Conservation (phyloP, 192 early-diverging fungal species). For the Backusella morwellensis region DNA sequence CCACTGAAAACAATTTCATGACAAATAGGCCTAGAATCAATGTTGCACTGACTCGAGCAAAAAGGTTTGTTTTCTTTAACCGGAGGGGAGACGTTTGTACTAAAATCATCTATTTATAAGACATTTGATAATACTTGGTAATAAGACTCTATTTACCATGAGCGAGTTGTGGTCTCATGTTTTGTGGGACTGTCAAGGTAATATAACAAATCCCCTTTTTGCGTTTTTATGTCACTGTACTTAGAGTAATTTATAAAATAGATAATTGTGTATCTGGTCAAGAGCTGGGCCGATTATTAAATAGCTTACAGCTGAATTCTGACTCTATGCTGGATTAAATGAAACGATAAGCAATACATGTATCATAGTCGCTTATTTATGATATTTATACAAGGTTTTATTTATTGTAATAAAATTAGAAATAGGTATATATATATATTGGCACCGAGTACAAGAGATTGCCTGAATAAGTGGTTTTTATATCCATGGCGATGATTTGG, state of each 20-base stretch:
- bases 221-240: neutral
- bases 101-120: slow-evolving; percentile 22
- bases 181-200: slow-evolving; percentile 27
- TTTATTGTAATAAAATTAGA: neutral
- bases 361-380: neutral
- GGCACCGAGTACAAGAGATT: no score
- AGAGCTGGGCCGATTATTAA: neutral
- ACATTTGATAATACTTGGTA: slow-evolving; percentile 62
- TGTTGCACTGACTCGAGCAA: slow-evolving; percentile 72
- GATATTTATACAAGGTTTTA: neutral
- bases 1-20: slow-evolving; percentile 56
- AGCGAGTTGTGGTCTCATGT: slow-evolving; percentile 32
- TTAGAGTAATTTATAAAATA: neutral
- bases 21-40: slow-evolving; percentile 68
- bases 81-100: no score
- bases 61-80: slow-evolving; percentile 40
- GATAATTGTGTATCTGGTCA: neutral
- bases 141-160: slow-evolving; percentile 32
- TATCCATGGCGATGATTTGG: no score
- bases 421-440: no score
- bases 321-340: neutral
- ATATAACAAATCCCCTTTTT: neutral
- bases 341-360: neutral
- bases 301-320: neutral
- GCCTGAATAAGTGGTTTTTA: no score